Evolutionary conservation across 2,329 filamentous ascomycete genomes (phyloP).

Genomic region (Aureobasidium namibiae): DNA sequence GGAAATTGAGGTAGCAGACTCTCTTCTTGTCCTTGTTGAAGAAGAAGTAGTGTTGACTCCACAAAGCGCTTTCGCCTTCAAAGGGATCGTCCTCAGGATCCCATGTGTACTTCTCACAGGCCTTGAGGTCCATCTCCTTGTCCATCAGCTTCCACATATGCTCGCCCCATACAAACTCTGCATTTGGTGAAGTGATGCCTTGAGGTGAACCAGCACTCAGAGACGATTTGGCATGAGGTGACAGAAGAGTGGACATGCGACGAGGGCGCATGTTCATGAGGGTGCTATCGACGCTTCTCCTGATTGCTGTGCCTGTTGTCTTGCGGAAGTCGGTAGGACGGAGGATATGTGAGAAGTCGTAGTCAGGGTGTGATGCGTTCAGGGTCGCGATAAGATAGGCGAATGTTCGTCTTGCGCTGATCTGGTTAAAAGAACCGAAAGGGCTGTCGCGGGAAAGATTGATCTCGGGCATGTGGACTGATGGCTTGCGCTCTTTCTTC

Average conservation of each 20-base stretch:
- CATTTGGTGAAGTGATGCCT: conserved; percentile 12
- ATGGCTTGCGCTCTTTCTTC: conserved; percentile 25
- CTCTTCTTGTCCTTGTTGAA: conserved; percentile 90
- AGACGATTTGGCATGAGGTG: conserved; percentile 13
- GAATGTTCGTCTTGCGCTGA: conserved; percentile 83
- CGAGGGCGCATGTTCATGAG: conserved; percentile 76
- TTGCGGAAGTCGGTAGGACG: conserved; percentile 83
- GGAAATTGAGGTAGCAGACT: conserved; percentile 87
- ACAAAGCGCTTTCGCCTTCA: conserved; percentile 86
- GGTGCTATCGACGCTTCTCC: conserved; percentile 79
- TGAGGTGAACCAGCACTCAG: conserved; percentile 13
- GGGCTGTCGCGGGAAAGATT: conserved; percentile 81
- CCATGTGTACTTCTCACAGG: conserved; percentile 86
- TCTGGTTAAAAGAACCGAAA: conserved; percentile 82
- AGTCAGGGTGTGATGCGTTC: conserved; percentile 91
- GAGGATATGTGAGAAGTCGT: conserved; percentile 91
- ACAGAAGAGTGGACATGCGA: conserved; percentile 31
- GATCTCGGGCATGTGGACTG: conserved; percentile 26
- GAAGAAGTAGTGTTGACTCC: conserved; percentile 95
- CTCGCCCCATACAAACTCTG: conserved; percentile 60
- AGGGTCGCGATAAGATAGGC: conserved; percentile 94
- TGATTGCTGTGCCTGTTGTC: conserved; percentile 73
- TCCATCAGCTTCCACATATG: conserved; percentile 89
- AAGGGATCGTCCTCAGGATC: conserved; percentile 84
- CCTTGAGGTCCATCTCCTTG: conserved; percentile 84